Conservation (phyloP, 2,329 filamentous ascomycete species). For the Verticillium nonalfalfae region DNA sequence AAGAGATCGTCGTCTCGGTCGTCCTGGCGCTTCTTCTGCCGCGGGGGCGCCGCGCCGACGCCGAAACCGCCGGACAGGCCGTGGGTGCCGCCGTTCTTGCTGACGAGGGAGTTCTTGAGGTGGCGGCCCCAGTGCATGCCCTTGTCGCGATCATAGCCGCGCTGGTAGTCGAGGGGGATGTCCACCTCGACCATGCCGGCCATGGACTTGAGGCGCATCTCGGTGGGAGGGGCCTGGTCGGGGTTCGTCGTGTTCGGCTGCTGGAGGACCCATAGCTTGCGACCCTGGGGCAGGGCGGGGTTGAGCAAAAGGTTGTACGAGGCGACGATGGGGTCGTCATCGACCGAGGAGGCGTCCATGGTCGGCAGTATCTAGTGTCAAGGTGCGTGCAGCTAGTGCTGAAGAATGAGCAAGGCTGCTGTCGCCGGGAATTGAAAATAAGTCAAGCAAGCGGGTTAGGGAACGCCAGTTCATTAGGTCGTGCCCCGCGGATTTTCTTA, state of each 20-base stretch:
- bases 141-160: conserved; percentile 77
- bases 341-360: conserved; percentile 25
- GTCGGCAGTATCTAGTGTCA: neutral
- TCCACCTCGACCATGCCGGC: conserved; percentile 88
- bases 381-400: neutral
- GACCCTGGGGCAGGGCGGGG: conserved; percentile 54
- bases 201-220: conserved; percentile 74
- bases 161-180: conserved; percentile 67
- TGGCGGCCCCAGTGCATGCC: conserved; percentile 78
- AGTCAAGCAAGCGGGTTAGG: neutral
- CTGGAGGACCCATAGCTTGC: conserved; percentile 76
- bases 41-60: conserved; percentile 41
- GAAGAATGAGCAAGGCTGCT: neutral
- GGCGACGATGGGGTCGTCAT: conserved; percentile 63
- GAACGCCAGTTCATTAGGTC: neutral
- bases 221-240: conserved; percentile 52
- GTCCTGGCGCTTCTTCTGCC: conserved; percentile 22
- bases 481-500: neutral
- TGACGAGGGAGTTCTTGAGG: conserved; percentile 53
- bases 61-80: conserved; percentile 70
- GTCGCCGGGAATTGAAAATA: neutral
- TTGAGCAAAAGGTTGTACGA: conserved; percentile 86
- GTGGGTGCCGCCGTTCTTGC: conserved; percentile 58
- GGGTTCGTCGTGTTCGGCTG: conserved; percentile 71
- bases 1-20: conserved; percentile 38